Percentiles rank a stretch among this genome's conserved stretches.
Conservation (phyloP, 2,329 filamentous ascomycete genomes). For the Chalara sp. region DNA sequence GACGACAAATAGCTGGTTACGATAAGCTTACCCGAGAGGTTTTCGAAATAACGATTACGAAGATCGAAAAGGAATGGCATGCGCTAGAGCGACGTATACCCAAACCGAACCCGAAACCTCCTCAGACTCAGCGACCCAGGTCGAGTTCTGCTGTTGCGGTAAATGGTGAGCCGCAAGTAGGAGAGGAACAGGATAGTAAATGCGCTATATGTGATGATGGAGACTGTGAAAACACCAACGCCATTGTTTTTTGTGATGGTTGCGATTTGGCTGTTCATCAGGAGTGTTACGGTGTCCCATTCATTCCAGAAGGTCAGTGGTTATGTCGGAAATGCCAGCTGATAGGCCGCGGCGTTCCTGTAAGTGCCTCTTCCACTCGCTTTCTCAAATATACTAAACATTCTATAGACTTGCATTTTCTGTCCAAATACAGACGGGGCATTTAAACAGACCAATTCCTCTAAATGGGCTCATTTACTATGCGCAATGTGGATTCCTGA, state of each 20-base stretch:
- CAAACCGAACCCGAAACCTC: constrained; percentile 92
- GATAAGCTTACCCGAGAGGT: constrained; percentile 86
- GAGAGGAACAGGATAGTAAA: constrained; percentile 94
- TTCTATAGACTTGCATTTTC: constrained; percentile 78
- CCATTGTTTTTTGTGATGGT: constrained; percentile 97
- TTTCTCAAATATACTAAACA: constrained; percentile 10
- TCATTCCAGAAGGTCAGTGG: constrained; percentile 98
- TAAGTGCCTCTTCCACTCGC: constrained; percentile 35
- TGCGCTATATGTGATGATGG: constrained; percentile 97
- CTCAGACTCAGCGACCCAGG: constrained; percentile 85
- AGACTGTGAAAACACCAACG: constrained; percentile 99
- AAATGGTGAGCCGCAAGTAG: constrained; percentile 80
- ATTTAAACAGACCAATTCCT: constrained; percentile 95
- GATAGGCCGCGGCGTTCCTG: constrained; percentile 83
- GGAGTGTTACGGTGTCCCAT: constrained; percentile 97
- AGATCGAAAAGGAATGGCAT: constrained; percentile 99
- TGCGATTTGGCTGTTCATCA: constrained; percentile 97
- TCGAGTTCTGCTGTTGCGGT: constrained; percentile 93
- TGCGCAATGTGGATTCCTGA: constrained; percentile 99
- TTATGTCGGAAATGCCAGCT: constrained; percentile 94
- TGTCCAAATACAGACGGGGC: constrained; percentile 96
- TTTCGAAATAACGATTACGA: constrained; percentile 97
- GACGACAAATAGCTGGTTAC: constrained; percentile 66
- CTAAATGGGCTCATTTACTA: constrained; percentile 93
- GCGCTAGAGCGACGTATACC: constrained; percentile 92